Evolutionary conservation across 1,284 basidiomycete genomes (phyloP).

Genomic region (Phellopilus nigrolimitatus): DNA sequence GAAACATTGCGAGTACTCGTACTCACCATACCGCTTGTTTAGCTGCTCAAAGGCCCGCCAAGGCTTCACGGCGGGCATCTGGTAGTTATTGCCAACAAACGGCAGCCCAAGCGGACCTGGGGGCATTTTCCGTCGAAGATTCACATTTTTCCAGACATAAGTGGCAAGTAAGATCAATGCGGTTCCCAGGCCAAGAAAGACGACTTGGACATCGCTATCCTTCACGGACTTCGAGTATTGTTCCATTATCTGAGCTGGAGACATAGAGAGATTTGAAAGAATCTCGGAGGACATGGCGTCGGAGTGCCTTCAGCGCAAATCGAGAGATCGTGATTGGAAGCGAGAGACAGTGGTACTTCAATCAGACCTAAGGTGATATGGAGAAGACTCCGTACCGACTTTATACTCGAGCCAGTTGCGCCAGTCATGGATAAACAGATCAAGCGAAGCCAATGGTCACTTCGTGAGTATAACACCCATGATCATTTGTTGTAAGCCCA

Average conservation of each 20-base stretch:
- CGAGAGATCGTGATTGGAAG: neutral
- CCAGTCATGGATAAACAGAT: neutral
- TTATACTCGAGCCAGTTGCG: neutral
- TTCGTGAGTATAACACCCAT: neutral
- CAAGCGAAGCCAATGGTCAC: neutral
- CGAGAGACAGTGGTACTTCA: neutral
- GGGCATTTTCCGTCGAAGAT: slow-evolving; percentile 32
- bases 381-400: neutral
- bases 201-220: too few relatives aligned
- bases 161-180: neutral
- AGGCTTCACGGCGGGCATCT: slow-evolving; percentile 42
- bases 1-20: too few relatives aligned
- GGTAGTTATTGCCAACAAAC: slow-evolving; percentile 43
- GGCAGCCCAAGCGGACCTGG: slow-evolving; percentile 41
- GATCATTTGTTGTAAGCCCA: too few relatives aligned
- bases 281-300: neutral
- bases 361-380: neutral
- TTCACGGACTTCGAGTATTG: too few relatives aligned
- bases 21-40: slow-evolving; percentile 42
- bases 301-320: neutral
- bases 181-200: neutral
- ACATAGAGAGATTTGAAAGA: neutral
- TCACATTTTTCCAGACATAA: slow-evolving; percentile 3
- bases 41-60: slow-evolving; percentile 48
- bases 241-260: too few relatives aligned